Evolutionary conservation across 2,329 filamentous ascomycete species (phyloP).

Genomic region (Alternaria sp.): DNA sequence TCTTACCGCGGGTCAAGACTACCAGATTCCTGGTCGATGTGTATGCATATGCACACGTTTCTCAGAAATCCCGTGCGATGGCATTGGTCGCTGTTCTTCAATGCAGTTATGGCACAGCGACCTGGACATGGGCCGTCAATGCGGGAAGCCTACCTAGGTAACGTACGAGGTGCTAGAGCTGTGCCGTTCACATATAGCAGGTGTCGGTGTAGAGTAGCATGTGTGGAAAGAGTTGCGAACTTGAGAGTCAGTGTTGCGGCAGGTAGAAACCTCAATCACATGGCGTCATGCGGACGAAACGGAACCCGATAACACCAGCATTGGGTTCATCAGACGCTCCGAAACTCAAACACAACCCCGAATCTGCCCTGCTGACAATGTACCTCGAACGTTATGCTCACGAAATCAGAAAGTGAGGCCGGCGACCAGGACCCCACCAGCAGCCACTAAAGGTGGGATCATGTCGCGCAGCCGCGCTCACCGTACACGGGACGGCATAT

Average conservation of each 20-base stretch:
- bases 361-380: not conserved
- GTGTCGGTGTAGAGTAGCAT: not conserved
- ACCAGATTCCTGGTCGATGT: constrained; percentile 28
- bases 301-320: not conserved
- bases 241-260: not conserved
- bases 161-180: not conserved
- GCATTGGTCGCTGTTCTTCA: constrained; percentile 6
- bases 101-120: not conserved
- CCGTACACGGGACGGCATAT: constrained; percentile 19
- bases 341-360: not conserved
- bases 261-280: not conserved
- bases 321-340: not conserved
- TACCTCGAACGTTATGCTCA: not conserved
- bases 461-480: constrained; percentile 20
- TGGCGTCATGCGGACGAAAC: not conserved
- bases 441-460: constrained; percentile 16
- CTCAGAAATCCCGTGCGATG: constrained; percentile 13
- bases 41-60: constrained; percentile 18
- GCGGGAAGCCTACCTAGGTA: not conserved
- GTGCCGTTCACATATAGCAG: not conserved
- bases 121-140: not conserved
- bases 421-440: not conserved
- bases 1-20: constrained; percentile 1
- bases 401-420: constrained; percentile 3
- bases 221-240: not conserved